phyloP scores from a whole-genome alignment of 192 early-diverging fungal genomes.

The Gryganskiella cystojenkinii region DNA sequence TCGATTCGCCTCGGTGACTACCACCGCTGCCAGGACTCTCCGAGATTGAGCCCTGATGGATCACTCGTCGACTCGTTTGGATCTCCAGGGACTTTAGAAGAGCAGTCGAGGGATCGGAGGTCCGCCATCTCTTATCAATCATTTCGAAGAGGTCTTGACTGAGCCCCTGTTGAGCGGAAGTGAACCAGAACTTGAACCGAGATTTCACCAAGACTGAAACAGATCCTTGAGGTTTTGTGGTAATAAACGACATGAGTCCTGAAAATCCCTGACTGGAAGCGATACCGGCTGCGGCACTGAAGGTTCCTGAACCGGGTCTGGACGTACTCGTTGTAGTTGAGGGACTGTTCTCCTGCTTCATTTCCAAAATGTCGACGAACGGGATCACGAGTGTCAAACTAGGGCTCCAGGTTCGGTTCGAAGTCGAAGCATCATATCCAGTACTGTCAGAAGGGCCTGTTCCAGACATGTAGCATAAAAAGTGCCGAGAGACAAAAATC shows the following conservation, averaged over 20 bases:
- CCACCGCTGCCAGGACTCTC: background rate
- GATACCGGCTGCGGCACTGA: background rate
- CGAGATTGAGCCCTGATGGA: background rate
- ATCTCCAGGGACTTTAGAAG: conserved; percentile 31
- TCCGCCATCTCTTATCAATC: conserved; percentile 2
- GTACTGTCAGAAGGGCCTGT: background rate
- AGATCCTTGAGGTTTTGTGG: conserved; percentile 7
- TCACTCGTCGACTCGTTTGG: conserved; percentile 8
- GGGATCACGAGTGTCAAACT: conserved; percentile 31
- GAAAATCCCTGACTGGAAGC: conserved; percentile 10
- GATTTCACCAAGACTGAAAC: conserved; percentile 19
- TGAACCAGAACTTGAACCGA: conserved; percentile 27
- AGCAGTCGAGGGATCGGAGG: conserved; percentile 2
- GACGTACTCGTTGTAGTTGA: background rate
- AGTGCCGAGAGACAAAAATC: conserved; percentile 21
- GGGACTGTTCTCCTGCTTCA: conserved; percentile 33
- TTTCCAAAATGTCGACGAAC: conserved; percentile 25
- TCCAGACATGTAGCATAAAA: conserved; percentile 38
- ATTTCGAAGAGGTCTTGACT: conserved; percentile 34
- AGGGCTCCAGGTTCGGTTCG: background rate
- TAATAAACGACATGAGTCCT: conserved; percentile 27
- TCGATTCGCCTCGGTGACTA: too few species aligned
- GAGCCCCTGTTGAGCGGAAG: conserved; percentile 1
- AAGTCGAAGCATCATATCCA: background rate
- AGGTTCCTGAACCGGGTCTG: background rate